Evolutionary conservation across 139 green algal genomes (phyloP).

Genomic region (Spirogloea muscicola): DNA sequence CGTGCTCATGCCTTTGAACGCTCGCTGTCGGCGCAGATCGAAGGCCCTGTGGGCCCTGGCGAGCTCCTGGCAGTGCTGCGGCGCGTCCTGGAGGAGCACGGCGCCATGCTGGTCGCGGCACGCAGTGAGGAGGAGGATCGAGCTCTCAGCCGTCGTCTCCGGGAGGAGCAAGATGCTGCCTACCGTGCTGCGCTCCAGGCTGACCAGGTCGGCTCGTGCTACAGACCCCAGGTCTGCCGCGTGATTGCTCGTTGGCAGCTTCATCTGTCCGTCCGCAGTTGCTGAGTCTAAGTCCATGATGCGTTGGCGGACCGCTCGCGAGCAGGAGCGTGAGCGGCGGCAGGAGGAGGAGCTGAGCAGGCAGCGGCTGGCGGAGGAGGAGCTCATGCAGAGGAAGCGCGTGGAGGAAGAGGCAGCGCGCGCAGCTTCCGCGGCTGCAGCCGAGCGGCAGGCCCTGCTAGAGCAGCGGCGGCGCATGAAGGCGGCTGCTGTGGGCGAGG

Average conservation of each 20-base stretch:
- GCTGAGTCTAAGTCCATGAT: no score
- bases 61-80: conserved; percentile 20
- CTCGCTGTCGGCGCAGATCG: conserved; percentile 14
- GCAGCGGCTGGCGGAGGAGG: conserved; percentile 15
- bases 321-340: no score
- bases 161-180: conserved; percentile 50
- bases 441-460: conserved; percentile 13
- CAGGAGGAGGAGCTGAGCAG: no score
- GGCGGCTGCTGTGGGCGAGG: conserved; percentile 9
- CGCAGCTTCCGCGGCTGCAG: conserved; percentile 1
- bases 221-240: no score
- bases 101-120: conserved; percentile 48
- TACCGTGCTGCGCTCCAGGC: conserved; percentile 46
- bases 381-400: background rate
- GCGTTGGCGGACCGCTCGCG: no score
- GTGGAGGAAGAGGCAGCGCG: conserved; percentile 29
- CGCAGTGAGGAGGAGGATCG: conserved; percentile 45
- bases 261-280: no score
- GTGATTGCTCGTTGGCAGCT: no score
- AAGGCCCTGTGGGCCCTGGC: conserved; percentile 16
- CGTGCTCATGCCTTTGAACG: no score
- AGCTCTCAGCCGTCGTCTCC: conserved; percentile 30
- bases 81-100: conserved; percentile 37
- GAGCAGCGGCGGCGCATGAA: conserved; percentile 42
- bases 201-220: conserved; percentile 33